phyloP scores from a whole-genome alignment of 495 filamentous ascomycete species.

The Platismatia glauca region DNA sequence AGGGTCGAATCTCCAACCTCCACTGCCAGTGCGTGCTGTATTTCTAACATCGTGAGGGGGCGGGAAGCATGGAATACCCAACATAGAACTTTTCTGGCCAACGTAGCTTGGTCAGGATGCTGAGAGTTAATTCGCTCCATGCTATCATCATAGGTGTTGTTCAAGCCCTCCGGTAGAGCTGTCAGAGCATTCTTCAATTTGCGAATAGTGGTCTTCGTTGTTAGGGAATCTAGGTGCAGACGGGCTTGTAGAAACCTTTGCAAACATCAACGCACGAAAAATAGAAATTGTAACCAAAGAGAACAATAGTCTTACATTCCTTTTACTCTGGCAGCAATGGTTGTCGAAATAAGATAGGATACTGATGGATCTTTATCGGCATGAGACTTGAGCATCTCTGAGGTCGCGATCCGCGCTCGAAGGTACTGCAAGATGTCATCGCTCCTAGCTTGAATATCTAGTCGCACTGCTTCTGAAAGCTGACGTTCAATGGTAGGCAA shows the following conservation, averaged over 20 bases:
- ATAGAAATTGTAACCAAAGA: not conserved
- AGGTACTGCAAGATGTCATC: conserved; percentile 29
- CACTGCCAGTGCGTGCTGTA: conserved; percentile 25
- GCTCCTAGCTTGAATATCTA: conserved; percentile 26
- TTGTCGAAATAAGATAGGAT: conserved; percentile 5
- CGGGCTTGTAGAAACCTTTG: conserved; percentile 23
- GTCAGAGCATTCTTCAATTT: conserved; percentile 18
- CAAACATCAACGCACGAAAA: not conserved
- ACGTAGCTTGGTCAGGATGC: not conserved
- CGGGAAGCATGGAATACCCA: conserved; percentile 20
- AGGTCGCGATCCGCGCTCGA: conserved; percentile 1
- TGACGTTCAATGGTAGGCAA: not conserved
- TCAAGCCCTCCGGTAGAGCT: conserved; percentile 18
- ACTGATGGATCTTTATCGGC: conserved; percentile 7
- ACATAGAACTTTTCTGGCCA: conserved; percentile 16
- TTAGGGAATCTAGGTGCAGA: conserved; percentile 23
- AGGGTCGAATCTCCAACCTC: conserved; percentile 15
- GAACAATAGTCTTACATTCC: conserved; percentile 20
- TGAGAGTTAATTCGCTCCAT: conserved; percentile 19
- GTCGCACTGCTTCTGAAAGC: not conserved
- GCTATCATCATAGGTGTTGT: conserved; percentile 22
- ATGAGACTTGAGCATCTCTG: not conserved
- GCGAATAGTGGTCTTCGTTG: conserved; percentile 15
- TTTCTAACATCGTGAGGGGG: conserved; percentile 14
- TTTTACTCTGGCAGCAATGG: conserved; percentile 10